These are phyloP conservation scores for Alternaria dauci DNA, from an alignment of 2,329 filamentous ascomycete genomes.

Conservation along the genomic window DNA sequence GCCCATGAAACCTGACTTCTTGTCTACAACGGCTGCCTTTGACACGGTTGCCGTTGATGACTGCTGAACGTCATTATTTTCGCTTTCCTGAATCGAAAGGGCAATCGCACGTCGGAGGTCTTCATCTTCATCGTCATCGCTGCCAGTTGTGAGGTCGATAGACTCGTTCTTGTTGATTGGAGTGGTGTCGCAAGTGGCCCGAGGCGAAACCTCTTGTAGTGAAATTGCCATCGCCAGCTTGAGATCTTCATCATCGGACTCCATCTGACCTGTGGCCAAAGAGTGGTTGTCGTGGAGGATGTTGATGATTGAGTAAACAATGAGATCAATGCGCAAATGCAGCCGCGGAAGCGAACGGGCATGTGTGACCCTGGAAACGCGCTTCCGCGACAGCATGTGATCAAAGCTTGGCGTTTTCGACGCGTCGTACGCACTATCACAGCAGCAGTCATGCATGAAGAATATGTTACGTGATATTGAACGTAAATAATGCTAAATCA, in stretches of 20 bases:
- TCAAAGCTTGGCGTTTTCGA: background rate
- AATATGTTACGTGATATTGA: background rate
- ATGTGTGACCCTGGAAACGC: slow-evolving; percentile 11
- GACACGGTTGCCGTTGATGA: background rate
- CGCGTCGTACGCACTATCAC: background rate
- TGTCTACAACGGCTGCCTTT: background rate
- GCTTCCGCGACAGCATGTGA: slow-evolving; percentile 36
- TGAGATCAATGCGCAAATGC: background rate
- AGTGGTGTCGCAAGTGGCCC: background rate
- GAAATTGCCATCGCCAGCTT: slow-evolving; percentile 42
- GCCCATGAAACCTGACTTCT: slow-evolving; percentile 51
- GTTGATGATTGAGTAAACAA: slow-evolving; percentile 3
- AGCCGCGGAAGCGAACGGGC: background rate
- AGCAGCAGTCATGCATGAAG: background rate
- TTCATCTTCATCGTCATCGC: slow-evolving; percentile 32
- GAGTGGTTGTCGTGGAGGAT: slow-evolving; percentile 8
- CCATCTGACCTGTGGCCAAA: slow-evolving; percentile 22
- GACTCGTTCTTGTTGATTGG: slow-evolving; percentile 6
- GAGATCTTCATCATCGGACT: slow-evolving; percentile 42
- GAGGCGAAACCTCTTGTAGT: slow-evolving; percentile 28
- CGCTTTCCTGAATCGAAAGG: slow-evolving; percentile 33
- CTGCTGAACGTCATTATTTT: background rate
- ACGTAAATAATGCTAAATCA: background rate
- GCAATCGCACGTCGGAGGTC: slow-evolving; percentile 40
- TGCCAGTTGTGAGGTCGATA: slow-evolving; percentile 30